Base-by-base conservation (phyloP, 768 basidiomycete genomes). In the Naganishia randhawae region DNA sequence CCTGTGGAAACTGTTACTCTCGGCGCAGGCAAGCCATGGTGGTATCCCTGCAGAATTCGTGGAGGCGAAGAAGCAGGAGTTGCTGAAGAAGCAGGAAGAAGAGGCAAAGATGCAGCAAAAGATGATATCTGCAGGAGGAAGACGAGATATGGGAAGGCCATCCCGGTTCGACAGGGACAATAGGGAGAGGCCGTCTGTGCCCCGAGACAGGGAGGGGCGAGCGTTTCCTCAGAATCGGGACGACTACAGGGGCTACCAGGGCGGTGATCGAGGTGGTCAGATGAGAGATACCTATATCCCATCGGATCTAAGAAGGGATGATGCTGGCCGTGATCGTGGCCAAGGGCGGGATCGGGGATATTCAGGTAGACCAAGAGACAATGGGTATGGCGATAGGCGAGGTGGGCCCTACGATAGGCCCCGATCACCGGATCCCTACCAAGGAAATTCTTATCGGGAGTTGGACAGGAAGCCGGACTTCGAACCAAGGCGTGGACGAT, bases 1-100 rank as follows among this genome's bases (percentile, higher is more conserved):
- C 0, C 84, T 99, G 0, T 99, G 96, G 96, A 86, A 84, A 29
- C 83, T 98, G 6, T 83, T 99, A n/a, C 82, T 98, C 4, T 93
- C 95, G 72, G 96, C 96, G 3, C 95, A 98, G 79, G 84, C 84
- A 35, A 90, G 90, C 33, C 85, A 89, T 1, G 89, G 90, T 11
- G 93, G 93, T 69, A 90, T 99, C 0, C 96, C 96, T 9, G 85
- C 86, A 13, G 89, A 89, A 76, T 78, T 80, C 63, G 75, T 79
- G 62, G 74, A 73, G 41, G 78, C 78, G 42, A 78, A 80, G 65
- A 77, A 78, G 66, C 74, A 73, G n/a, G 78, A 79, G 57, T 66
- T 78, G 62, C 65, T 78, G 52, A 37, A 66, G 3, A 71, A 75
- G 32, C 76, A 77, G 57, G 62, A 63, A n/a, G 37, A 71, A 25